Evolutionary conservation across 1,284 basidiomycete genomes (phyloP), one percentile per base, ranked within the genome.

Genomic region (Ganoderma lucidum): DNA sequence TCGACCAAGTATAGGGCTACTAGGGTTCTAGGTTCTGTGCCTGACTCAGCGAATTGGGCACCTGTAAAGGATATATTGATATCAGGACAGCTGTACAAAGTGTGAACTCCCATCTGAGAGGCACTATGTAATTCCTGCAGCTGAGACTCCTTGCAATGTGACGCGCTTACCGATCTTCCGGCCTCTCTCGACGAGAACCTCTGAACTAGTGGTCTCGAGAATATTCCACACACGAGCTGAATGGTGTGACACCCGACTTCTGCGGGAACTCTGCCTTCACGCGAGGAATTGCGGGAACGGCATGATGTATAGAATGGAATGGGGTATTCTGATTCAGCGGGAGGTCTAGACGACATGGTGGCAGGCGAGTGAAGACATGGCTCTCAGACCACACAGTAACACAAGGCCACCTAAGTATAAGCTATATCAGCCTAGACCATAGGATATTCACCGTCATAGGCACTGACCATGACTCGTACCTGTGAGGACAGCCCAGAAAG

Each of bases 1-100:
- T 35, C 35, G 39, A n/a, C 35, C 56, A 15, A 59, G 32, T 59
- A 59, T 19, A 39, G 8, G 35, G 17, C 6, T 59, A 35, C 35
- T 59, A n/a, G 35, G 35, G 19, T 59, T 23, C 56, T 39, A 39
- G 56, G 32, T 23, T 58, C 35, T 12, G 56, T 39, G 35, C 35
- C 35, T 59, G 56, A 19, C 32, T 14, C 55, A 4, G n/a, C 3
- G 55, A 15, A 28, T 8, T 58, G 55, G 30, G 1, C 1, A n/a
- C 56, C 56, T 59, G 19, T 19, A 59, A 59, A 39, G 56, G 56
- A 39, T 39, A 59, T 39, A 59, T 59, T 59, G 37, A 19, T 9
- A 32, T 32, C 30, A 6, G 32, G 35, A 39, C 12, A 10, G 8
- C n/a, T 39, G 32, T 3, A 56, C 15, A 30, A 35, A 8, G 32